phyloP scores from a whole-genome alignment of 352 stramenopile species.

The Phytophthora foliorum region DNA sequence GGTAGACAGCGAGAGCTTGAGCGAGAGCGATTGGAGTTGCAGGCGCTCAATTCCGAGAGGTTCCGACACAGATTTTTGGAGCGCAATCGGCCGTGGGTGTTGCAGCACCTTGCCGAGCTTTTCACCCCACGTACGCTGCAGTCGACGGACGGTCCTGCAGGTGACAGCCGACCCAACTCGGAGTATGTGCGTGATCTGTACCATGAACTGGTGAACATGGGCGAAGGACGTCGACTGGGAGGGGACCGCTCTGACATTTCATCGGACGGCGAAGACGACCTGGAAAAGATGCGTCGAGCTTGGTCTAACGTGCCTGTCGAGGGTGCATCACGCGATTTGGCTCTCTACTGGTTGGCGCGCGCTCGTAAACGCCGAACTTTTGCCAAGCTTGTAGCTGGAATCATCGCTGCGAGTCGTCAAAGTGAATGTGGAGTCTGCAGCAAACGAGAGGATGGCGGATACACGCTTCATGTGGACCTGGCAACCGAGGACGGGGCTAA shows the following conservation, averaged over 20 bases:
- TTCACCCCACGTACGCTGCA: conserved; percentile 95
- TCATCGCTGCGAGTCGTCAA: conserved; percentile 86
- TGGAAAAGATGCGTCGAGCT: conserved; percentile 88
- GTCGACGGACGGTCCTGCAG: conserved; percentile 41
- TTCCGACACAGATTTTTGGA: conserved; percentile 98
- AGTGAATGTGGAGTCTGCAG: conserved; percentile 86
- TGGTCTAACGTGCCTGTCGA: conserved; percentile 89
- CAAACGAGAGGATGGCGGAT: conserved; percentile 65
- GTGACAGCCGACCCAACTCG: conserved; percentile 72
- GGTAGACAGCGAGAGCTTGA: conserved; percentile 95
- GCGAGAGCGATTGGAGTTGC: conserved; percentile 95
- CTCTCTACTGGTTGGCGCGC: conserved; percentile 94
- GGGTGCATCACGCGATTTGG: conserved; percentile 89
- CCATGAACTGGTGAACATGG: conserved; percentile 95
- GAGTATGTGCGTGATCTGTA: conserved; percentile 98
- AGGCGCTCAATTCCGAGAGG: conserved; percentile 97
- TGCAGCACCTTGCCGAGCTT: conserved; percentile 97
- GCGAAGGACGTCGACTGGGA: conserved; percentile 85
- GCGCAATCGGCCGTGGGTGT: conserved; percentile 96
- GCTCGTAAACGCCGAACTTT: conserved; percentile 95
- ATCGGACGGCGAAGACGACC: conserved; percentile 93
- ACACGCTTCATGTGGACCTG: conserved; percentile 88
- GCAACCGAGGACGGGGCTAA: conserved; percentile 67
- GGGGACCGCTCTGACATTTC: conserved; percentile 95
- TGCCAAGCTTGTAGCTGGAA: conserved; percentile 87